phyloP scores from a whole-genome alignment of 2,329 filamentous ascomycete genomes.

The Xylaria sp. region DNA sequence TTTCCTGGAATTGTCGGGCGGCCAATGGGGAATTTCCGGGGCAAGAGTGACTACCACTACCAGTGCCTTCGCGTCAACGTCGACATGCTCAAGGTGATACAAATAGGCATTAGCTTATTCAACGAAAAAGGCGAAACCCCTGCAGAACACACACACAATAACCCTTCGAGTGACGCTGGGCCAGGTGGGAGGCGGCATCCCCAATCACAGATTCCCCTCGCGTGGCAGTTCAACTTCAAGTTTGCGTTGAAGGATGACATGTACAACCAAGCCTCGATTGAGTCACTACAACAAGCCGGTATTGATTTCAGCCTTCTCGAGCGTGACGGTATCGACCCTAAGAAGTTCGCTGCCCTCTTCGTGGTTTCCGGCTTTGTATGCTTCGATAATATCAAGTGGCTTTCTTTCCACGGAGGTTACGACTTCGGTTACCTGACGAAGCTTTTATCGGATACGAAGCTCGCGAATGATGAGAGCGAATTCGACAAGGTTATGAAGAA shows the following conservation, averaged over 20 bases:
- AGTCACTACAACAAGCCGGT: constrained; percentile 87
- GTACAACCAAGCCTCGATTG: constrained; percentile 95
- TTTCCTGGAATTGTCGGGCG: constrained; percentile 97
- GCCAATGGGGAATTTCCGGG: constrained; percentile 92
- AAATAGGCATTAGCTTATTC: constrained; percentile 93
- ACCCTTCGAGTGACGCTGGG: constrained; percentile 48
- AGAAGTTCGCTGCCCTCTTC: constrained; percentile 85
- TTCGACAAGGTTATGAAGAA: constrained; percentile 89
- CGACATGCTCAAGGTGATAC: constrained; percentile 95
- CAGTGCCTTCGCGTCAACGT: constrained; percentile 97
- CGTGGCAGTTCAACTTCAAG: constrained; percentile 99
- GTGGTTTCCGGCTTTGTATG: constrained; percentile 92
- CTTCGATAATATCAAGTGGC: constrained; percentile 88
- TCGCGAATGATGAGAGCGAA: constrained; percentile 87
- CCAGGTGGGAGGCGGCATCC: constrained; percentile 48
- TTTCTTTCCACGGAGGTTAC: constrained; percentile 97
- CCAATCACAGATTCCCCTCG: constrained; percentile 72
- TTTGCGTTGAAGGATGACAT: constrained; percentile 95
- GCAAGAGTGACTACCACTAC: constrained; percentile 98
- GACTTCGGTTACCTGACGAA: constrained; percentile 98
- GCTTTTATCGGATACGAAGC: constrained; percentile 79
- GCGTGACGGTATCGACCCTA: constrained; percentile 86
- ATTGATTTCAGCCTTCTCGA: constrained; percentile 88
- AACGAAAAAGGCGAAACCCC: constrained; percentile 88
- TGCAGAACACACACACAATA: constrained; percentile 66